These are phyloP conservation scores for Striga asiatica DNA, from an alignment of 257 asterid genomes.

Conservation along the genomic window DNA sequence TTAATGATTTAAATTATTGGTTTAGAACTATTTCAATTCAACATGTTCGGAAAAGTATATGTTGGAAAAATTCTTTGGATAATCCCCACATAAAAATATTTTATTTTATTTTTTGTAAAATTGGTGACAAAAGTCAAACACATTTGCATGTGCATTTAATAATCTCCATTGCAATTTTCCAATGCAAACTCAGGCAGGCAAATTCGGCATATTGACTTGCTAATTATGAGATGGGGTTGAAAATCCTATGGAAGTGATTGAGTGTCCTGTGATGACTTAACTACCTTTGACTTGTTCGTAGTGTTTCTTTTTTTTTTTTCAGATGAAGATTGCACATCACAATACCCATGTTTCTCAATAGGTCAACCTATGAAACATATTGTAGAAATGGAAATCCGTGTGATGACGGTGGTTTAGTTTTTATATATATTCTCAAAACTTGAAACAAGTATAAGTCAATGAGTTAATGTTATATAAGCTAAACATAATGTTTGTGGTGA, in stretches of 20 bases:
- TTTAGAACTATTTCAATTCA: too few relatives aligned
- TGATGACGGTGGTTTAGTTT: too few relatives aligned
- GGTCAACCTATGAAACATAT: conserved; percentile 1
- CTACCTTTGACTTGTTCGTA: conserved; percentile 5
- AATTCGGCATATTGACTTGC: conserved; percentile 15
- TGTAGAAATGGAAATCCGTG: too few relatives aligned
- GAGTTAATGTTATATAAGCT: too few relatives aligned
- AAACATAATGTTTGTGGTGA: too few relatives aligned
- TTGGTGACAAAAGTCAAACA: conserved; percentile 16
- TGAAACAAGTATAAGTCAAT: too few relatives aligned
- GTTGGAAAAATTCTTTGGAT: too few relatives aligned
- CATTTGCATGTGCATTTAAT: conserved; percentile 21
- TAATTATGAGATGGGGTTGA: background rate
- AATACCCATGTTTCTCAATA: background rate
- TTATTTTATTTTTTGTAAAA: background rate
- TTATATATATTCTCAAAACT: too few relatives aligned
- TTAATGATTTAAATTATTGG: too few relatives aligned
- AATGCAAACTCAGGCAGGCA: conserved; percentile 2
- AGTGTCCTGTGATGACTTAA: conserved; percentile 14
- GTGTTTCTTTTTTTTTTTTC: background rate
- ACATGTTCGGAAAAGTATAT: too few relatives aligned
- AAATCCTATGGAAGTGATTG: background rate
- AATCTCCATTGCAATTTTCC: conserved; percentile 12
- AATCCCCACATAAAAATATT: background rate
- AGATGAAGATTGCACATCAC: background rate